These are phyloP conservation scores for Vishniacozyma victoriae DNA, from an alignment of 768 basidiomycete species.

Conservation along the genomic window DNA sequence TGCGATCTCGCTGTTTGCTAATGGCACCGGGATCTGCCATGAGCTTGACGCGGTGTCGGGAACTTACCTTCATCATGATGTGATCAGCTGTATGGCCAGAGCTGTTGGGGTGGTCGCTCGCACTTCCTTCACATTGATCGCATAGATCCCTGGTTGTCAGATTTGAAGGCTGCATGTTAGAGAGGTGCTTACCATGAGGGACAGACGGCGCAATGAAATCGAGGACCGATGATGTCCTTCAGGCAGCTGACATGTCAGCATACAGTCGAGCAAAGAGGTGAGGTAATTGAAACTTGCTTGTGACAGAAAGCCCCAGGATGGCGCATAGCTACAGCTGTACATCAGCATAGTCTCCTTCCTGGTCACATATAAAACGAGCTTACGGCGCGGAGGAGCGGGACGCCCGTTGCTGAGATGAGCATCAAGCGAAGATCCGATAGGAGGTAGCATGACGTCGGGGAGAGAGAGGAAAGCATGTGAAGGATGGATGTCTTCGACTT, in stretches of 20 bases:
- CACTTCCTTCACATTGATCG: conserved; percentile 41
- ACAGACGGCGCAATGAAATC: conserved; percentile 89
- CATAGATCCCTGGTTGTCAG: conserved; percentile 41
- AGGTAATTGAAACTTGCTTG: conserved; percentile 57
- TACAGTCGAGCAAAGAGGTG: neutral
- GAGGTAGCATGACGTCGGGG: conserved; percentile 53
- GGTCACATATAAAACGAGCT: neutral
- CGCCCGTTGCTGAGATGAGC: neutral
- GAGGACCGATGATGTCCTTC: conserved; percentile 82
- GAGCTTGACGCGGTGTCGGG: neutral
- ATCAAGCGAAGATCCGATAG: neutral
- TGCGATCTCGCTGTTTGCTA: conserved; percentile 67
- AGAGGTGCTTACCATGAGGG: conserved; percentile 51
- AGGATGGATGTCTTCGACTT: conserved; percentile 88
- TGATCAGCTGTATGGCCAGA: conserved; percentile 52
- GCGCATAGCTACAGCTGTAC: conserved; percentile 4
- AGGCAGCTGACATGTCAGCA: conserved; percentile 58
- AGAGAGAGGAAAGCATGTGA: conserved; percentile 77
- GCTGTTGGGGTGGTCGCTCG: conserved; percentile 9
- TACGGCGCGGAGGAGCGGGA: neutral
- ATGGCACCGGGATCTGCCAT: conserved; percentile 75
- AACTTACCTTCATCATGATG: conserved; percentile 81
- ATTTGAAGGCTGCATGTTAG: neutral
- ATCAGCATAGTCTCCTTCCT: neutral
- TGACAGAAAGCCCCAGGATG: conserved; percentile 79